phyloP scores from a whole-genome alignment of 768 basidiomycete species.

The Lactarius hatsudake region DNA sequence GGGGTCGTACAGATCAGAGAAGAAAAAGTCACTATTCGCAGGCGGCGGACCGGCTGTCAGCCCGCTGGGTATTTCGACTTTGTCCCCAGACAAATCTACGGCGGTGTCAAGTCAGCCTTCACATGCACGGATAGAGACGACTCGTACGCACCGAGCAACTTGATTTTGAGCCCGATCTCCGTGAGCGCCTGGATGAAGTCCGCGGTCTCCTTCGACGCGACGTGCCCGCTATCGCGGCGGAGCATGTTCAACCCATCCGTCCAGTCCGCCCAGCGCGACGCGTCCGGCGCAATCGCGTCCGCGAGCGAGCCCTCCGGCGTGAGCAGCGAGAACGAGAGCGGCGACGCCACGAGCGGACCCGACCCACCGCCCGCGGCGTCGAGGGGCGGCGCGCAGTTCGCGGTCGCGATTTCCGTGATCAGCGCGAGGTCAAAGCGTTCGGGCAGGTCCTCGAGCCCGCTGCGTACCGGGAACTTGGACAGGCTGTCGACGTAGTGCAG shows the following conservation, averaged over 20 bases:
- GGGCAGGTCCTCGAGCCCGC: constrained; percentile 82
- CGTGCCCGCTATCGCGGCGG: constrained; percentile 75
- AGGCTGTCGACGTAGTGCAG: constrained; percentile 85
- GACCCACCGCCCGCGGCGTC: constrained; percentile 41
- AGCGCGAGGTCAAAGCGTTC: constrained; percentile 79
- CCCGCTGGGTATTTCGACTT: constrained; percentile 83
- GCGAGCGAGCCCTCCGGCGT: constrained; percentile 34
- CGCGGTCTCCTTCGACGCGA: constrained; percentile 80
- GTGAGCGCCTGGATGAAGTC: constrained; percentile 84
- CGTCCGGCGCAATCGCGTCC: constrained; percentile 43
- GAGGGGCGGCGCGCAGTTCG: constrained; percentile 66
- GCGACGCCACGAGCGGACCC: constrained; percentile 32
- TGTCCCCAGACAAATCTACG: constrained; percentile 82
- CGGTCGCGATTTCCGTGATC: constrained; percentile 77
- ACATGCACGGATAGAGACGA: not conserved
- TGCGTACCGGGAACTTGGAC: constrained; percentile 73
- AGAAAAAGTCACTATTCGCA: constrained; percentile 79
- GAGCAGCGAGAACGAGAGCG: constrained; percentile 34
- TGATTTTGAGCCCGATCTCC: constrained; percentile 89
- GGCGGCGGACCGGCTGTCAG: constrained; percentile 78
- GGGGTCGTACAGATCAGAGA: constrained; percentile 53
- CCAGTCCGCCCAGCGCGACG: constrained; percentile 88
- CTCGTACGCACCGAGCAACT: constrained; percentile 64
- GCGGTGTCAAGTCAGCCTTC: not conserved
- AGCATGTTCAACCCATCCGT: constrained; percentile 91